Evolutionary conservation across 305 asterid species (phyloP).

Genomic region (Fraxinus albicans): DNA sequence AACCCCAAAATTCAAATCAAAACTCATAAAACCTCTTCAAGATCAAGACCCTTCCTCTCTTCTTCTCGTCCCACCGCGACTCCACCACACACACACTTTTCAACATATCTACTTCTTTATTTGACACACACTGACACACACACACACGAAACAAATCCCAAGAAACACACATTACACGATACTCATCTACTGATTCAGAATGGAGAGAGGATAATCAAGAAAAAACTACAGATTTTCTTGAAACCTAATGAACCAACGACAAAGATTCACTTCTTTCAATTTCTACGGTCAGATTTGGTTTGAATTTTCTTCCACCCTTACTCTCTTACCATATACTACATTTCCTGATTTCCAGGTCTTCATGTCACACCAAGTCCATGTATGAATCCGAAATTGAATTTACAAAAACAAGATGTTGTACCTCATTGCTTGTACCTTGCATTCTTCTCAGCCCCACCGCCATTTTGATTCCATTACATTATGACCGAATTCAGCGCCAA

Average conservation of each 20-base stretch:
- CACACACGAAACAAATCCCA: slow-evolving; percentile 20
- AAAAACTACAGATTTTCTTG: not conserved
- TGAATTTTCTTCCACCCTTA: slow-evolving; percentile 13
- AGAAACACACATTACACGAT: slow-evolving; percentile 10
- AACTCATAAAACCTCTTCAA: not conserved
- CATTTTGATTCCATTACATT: slow-evolving; percentile 22
- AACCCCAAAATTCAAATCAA: slow-evolving; percentile 23
- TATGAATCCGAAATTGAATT: not conserved
- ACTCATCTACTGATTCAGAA: slow-evolving; percentile 10
- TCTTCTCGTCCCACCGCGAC: not conserved
- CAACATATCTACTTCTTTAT: slow-evolving; percentile 15
- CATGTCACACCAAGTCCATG: slow-evolving; percentile 20
- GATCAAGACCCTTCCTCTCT: not conserved
- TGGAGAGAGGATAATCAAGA: not conserved
- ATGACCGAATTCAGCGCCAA: slow-evolving; percentile 13
- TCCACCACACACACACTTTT: slow-evolving; percentile 17
- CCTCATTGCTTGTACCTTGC: slow-evolving; percentile 31
- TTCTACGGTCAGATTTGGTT: slow-evolving; percentile 15
- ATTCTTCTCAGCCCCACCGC: slow-evolving; percentile 23
- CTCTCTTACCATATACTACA: not conserved
- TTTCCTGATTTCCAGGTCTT: slow-evolving; percentile 3
- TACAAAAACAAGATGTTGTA: slow-evolving; percentile 4
- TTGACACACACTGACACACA: slow-evolving; percentile 18
- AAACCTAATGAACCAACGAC: slow-evolving; percentile 25
- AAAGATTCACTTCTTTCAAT: slow-evolving; percentile 22